phyloP scores from a whole-genome alignment of 345 rosid species.

The Turritis glabra region DNA sequence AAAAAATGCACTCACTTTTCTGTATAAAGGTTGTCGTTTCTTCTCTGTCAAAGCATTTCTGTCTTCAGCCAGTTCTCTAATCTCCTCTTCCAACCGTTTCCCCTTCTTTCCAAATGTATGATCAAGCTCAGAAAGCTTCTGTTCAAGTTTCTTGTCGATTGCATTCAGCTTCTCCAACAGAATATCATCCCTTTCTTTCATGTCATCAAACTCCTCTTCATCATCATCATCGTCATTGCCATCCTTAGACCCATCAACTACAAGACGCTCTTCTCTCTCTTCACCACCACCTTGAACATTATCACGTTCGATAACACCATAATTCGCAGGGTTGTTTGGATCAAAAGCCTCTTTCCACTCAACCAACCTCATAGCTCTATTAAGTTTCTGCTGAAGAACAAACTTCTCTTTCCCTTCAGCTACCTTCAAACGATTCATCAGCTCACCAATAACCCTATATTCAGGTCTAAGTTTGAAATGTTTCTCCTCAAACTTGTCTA shows the following conservation, averaged over 20 bases:
- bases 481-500: conserved; percentile 80
- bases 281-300: conserved; percentile 47
- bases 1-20: conserved; percentile 56
- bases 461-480: conserved; percentile 76
- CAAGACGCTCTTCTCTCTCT: conserved; percentile 43
- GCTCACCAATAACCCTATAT: conserved; percentile 86
- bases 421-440: conserved; percentile 74
- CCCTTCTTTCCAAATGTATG: conserved; percentile 94
- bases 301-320: conserved; percentile 59
- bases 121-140: conserved; percentile 81
- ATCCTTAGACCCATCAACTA: conserved; percentile 36
- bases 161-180: conserved; percentile 71
- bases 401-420: conserved; percentile 92
- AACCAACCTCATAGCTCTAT: conserved; percentile 83
- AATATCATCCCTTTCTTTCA: conserved; percentile 84
- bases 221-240: conserved; percentile 45
- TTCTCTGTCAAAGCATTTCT: conserved; percentile 87
- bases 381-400: conserved; percentile 79
- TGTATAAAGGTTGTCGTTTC: conserved; percentile 77
- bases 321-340: conserved; percentile 82
- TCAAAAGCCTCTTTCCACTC: conserved; percentile 90
- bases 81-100: conserved; percentile 87
- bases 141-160: conserved; percentile 82
- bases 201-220: conserved; percentile 90
- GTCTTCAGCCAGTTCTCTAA: conserved; percentile 88